Evolutionary conservation across 2,329 filamentous ascomycete species (phyloP).

Genomic region (Xylariaceae sp.): DNA sequence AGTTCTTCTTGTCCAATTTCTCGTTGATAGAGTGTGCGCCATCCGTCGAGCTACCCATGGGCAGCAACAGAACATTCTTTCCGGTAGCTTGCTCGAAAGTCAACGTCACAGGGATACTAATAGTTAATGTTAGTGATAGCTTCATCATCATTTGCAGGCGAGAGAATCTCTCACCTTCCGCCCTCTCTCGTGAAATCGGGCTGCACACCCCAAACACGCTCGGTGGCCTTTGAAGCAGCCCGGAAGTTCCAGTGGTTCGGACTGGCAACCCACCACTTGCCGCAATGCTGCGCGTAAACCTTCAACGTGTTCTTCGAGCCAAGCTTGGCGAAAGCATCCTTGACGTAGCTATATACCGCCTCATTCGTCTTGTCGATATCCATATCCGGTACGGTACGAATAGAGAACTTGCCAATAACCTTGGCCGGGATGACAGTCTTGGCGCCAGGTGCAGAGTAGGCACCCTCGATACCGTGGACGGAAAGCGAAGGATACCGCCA

Average conservation of each 20-base stretch:
- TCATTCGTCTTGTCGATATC: conserved; percentile 85
- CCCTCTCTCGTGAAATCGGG: conserved; percentile 96
- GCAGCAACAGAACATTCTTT: conserved; percentile 93
- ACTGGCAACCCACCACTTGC: conserved; percentile 98
- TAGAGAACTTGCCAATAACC: conserved; percentile 97
- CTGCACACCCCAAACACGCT: conserved; percentile 89
- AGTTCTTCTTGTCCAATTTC: conserved; percentile 95
- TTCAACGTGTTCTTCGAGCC: conserved; percentile 89
- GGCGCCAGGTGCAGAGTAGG: conserved; percentile 86
- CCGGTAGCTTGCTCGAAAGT: conserved; percentile 97
- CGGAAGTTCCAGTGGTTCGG: conserved; percentile 99
- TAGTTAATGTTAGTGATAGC: conserved; percentile 5
- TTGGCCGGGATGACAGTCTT: conserved; percentile 99
- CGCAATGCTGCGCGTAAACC: conserved; percentile 79
- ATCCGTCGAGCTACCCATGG: conserved; percentile 97
- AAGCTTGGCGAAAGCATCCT: conserved; percentile 81
- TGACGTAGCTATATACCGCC: conserved; percentile 78
- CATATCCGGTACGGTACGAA: conserved; percentile 97
- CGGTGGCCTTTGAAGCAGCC: conserved; percentile 90
- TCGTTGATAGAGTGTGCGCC: conserved; percentile 98
- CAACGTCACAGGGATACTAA: conserved; percentile 92
- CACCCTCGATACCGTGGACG: conserved; percentile 91
- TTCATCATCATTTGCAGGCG: background rate
- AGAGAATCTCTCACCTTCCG: conserved; percentile 61
- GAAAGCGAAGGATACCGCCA: conserved; percentile 95